phyloP scores from a whole-genome alignment of 2,329 filamentous ascomycete genomes.

The Sarocladium brachiariae region DNA sequence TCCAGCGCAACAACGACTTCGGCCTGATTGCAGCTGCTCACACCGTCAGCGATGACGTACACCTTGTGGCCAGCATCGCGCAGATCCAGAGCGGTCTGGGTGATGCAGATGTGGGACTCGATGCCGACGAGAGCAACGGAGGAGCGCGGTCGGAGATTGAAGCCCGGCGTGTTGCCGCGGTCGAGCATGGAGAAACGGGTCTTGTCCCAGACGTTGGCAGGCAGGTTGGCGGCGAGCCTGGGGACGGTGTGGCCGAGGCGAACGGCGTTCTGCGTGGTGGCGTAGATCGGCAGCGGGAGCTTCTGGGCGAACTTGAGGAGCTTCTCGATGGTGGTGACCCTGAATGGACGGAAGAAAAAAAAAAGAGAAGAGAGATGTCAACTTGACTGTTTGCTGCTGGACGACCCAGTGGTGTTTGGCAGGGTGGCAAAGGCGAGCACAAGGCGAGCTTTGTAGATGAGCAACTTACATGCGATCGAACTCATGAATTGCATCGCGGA shows the following conservation, averaged over 20 bases:
- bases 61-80: conserved; percentile 69
- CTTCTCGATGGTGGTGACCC: conserved; percentile 61
- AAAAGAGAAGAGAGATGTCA: neutral
- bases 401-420: neutral
- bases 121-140: conserved; percentile 81
- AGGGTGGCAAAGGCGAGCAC: too few relatives aligned
- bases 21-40: conserved; percentile 77
- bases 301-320: conserved; percentile 57
- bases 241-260: conserved; percentile 75
- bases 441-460: too few relatives aligned
- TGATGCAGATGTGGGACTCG: conserved; percentile 90
- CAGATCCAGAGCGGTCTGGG: conserved; percentile 83
- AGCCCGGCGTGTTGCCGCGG: conserved; percentile 19
- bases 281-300: conserved; percentile 70
- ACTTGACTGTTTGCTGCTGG: neutral
- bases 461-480: conserved; percentile 68
- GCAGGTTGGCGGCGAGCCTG: conserved; percentile 54
- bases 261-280: conserved; percentile 76
- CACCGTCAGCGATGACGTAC: conserved; percentile 82
- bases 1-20: conserved; percentile 76
- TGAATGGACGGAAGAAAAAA: conserved; percentile 23
- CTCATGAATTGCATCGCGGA: conserved; percentile 73
- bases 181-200: conserved; percentile 81
- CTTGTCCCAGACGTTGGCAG: conserved; percentile 66
- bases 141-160: conserved; percentile 28